Percentiles rank a stretch among this genome's conserved stretches.
Evolutionary conservation across 2,329 filamentous ascomycete species (phyloP).

Genomic region (Colletotrichum sp.): DNA sequence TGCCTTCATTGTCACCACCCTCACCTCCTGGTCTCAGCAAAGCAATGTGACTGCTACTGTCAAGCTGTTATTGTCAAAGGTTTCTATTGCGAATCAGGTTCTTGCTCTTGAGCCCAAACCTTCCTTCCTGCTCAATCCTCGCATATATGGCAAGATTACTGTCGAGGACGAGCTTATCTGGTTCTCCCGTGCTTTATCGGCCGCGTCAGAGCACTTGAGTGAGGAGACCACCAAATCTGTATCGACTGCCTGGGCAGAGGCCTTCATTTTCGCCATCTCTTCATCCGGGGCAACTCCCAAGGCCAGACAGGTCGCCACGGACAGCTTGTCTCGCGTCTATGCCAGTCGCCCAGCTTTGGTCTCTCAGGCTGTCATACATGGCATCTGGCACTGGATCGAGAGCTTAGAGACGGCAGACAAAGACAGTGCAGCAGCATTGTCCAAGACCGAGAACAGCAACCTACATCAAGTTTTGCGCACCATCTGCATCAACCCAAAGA

Average conservation of each 20-base stretch:
- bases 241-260: conserved; percentile 80
- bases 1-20: conserved; percentile 74
- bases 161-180: conserved; percentile 79
- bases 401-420: conserved; percentile 74
- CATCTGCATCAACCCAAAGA: conserved; percentile 66
- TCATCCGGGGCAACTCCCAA: conserved; percentile 64
- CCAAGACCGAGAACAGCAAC: conserved; percentile 68
- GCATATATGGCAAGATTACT: conserved; percentile 82
- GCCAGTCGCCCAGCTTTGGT: conserved; percentile 60
- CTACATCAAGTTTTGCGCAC: conserved; percentile 67
- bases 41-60: conserved; percentile 59
- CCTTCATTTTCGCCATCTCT: conserved; percentile 79
- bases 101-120: conserved; percentile 78
- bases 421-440: conserved; percentile 71
- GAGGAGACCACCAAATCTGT: conserved; percentile 52
- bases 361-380: conserved; percentile 68
- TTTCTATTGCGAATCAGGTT: conserved; percentile 67
- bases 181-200: conserved; percentile 73
- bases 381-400: conserved; percentile 81
- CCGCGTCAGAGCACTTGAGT: conserved; percentile 61
- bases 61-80: conserved; percentile 56
- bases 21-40: conserved; percentile 61
- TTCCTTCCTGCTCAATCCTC: conserved; percentile 84
- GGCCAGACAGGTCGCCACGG: conserved; percentile 67
- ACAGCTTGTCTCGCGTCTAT: conserved; percentile 70